These are phyloP conservation scores for Plantago major DNA, from an alignment of 257 asterid species.

Conservation along the genomic window DNA sequence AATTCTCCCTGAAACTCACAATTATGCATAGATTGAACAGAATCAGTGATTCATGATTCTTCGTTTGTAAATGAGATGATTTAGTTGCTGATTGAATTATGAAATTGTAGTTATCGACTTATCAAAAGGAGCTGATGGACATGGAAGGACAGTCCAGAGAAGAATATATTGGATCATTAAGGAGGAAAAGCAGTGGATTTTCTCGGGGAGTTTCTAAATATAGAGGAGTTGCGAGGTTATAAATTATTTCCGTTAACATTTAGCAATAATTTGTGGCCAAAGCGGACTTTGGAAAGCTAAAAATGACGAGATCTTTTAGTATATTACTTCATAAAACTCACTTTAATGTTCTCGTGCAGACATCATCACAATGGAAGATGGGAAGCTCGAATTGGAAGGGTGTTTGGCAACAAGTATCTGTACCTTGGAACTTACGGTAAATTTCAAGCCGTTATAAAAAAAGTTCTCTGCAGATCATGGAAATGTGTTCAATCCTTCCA, in stretches of 20 bases:
- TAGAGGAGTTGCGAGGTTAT: conserved; percentile 87
- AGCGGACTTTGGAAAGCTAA: too few relatives aligned
- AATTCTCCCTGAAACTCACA: too few relatives aligned
- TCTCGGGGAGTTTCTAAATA: conserved; percentile 85
- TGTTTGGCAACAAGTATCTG: conserved; percentile 77
- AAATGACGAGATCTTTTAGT: too few relatives aligned
- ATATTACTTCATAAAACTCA: neutral
- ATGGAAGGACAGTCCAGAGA: conserved; percentile 81
- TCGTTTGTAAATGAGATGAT: neutral
- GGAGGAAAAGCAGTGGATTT: conserved; percentile 89
- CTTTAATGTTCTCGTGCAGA: conserved; percentile 27
- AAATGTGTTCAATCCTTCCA: too few relatives aligned
- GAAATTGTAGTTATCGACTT: conserved; percentile 44
- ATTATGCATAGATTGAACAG: too few relatives aligned
- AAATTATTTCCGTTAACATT: neutral
- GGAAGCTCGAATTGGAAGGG: conserved; percentile 88
- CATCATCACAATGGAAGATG: conserved; percentile 91
- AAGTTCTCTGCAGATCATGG: too few relatives aligned
- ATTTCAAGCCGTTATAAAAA: neutral
- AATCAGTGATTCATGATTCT: neutral
- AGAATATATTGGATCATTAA: conserved; percentile 77
- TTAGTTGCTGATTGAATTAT: conserved; percentile 10
- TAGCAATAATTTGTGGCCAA: neutral
- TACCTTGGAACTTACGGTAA: conserved; percentile 84
- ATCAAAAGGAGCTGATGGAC: conserved; percentile 47